phyloP scores from a whole-genome alignment of 306 rosid genomes.

The Rubus parviflorus region DNA sequence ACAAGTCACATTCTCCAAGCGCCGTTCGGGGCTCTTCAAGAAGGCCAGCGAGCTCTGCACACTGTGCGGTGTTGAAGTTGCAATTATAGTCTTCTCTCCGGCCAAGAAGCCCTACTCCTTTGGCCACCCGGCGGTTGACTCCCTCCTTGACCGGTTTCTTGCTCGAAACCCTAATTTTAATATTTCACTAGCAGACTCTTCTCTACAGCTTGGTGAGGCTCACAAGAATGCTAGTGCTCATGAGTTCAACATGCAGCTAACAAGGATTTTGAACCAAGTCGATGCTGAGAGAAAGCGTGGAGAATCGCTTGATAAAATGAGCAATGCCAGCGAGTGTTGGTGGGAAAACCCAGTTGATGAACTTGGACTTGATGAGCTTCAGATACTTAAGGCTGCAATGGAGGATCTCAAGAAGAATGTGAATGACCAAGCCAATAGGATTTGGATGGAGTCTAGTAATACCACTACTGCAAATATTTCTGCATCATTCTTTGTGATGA shows the following conservation, averaged over 20 bases:
- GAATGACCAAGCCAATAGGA: conserved; percentile 35
- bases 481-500: conserved; percentile 12
- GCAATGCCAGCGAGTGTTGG: conserved; percentile 47
- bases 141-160: conserved; percentile 46
- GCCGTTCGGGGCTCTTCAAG: conserved; percentile 67
- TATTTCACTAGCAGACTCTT: neutral
- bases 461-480: neutral
- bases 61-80: conserved; percentile 62
- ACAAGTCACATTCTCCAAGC: conserved; percentile 70
- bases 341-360: conserved; percentile 58
- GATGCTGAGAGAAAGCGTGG: conserved; percentile 57
- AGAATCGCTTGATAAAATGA: conserved; percentile 43
- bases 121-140: conserved; percentile 59
- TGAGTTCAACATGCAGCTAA: conserved; percentile 49
- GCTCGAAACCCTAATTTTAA: conserved; percentile 25
- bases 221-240: conserved; percentile 24
- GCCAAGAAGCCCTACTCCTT: conserved; percentile 66
- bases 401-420: conserved; percentile 58
- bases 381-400: conserved; percentile 36
- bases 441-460: conserved; percentile 26
- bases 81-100: conserved; percentile 61
- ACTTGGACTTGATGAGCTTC: conserved; percentile 41
- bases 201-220: conserved; percentile 19
- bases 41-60: conserved; percentile 76
- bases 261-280: conserved; percentile 37